Evolutionary conservation across 108 stramenopile species (phyloP), one percentile per base, ranked within the genome.

Genomic region (Pseudonitzschia multiseries): DNA sequence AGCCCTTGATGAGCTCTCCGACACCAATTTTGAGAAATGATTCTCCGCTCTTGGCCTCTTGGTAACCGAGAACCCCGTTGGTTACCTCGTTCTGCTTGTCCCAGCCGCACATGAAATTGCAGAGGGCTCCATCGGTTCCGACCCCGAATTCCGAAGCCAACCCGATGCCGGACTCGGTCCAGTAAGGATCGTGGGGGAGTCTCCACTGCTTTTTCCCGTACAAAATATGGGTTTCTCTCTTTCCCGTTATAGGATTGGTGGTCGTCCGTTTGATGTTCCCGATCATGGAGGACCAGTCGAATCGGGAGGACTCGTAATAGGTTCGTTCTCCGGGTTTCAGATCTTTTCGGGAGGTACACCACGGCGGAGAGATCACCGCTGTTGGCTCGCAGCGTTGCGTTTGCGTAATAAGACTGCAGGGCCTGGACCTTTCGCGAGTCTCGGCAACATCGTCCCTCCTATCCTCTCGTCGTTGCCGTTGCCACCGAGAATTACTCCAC

Each of bases 111-210:
- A 71, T 72, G 51, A 81, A 87, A 27, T 66, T 81, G 62, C 92
- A 93, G 63, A 73, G 80, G 0, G 76, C 78, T 20, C 92, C 92
- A 76, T 93, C 81, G 62, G 90, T 88, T 4, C 92, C 92, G 8
- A 87, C 90, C 22, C 92, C 92, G 75, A 90, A 93, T 61, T 93
- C 92, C 9, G 88, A 82, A 1, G 92, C 92, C 65, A 93, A 68
- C 12, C 89, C 92, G 15, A 93, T 69, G 8, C 92, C 92, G 67
- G 81, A 83, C 76, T 93, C 92, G 20, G 92, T 81, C 92, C 92
- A 93, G 43, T 74, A 75, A 0, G 85, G 79, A 79, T 93, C 87
- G 56, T 93, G 92, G 1, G 89, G 87, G 12, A 75, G 50, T 40
- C 87, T 65, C 92, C 92, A 93, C 31, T 86, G 60, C 2, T 76